Base-by-base conservation (phyloP, 106 monocot species). In the Dendrobium catenatum region DNA sequence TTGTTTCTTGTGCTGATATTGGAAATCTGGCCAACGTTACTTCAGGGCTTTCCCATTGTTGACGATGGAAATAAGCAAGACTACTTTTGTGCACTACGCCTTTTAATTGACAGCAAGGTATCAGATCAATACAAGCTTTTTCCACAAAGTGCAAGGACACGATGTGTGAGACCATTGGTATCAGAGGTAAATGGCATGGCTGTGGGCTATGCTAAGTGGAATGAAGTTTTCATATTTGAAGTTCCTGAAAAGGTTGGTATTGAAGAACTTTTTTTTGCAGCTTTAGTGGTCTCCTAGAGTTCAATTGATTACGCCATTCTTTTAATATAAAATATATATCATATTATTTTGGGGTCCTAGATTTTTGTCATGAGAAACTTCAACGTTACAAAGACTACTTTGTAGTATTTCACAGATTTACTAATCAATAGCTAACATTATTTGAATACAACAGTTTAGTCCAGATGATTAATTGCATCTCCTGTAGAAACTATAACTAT, bases 171-270 rank as follows among this genome's bases (percentile, higher is more conserved):
- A 82, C 94, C 92, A 78, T 37, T 73, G 9, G 49, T 89, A 55
- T 87, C 87, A 81, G 85, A 64, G 13, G 77, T 58, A 43, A 84
- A 80, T 86, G 81, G 44, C 18, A 55, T 42, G 15, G 48, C 29
- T 42, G 67, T 85, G 83, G 90, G 86, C 18, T 77, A 55, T 86
- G 93, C 88, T 51, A 93, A 91, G 66, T 98, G 98, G 98, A 95
- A 98, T 88, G 98, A 98, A 82, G 85, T 91, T 86, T 98, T 98
- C 83, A 86, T 98, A 72, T 98, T 98, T 89, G 94, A 98, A 87
- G 83, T 94, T 80, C 98, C 98, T 77, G 89, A 91, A 58, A 89
- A 92, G 94, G 98, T 91, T 84, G 40, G 81, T 24, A 19, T 15
- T 3, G 20, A 37, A 37, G 20, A 33, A 13, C 10, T 1, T 37